These are phyloP conservation scores for Linum tenue DNA, from an alignment of 345 rosid species.

Conservation along the genomic window DNA sequence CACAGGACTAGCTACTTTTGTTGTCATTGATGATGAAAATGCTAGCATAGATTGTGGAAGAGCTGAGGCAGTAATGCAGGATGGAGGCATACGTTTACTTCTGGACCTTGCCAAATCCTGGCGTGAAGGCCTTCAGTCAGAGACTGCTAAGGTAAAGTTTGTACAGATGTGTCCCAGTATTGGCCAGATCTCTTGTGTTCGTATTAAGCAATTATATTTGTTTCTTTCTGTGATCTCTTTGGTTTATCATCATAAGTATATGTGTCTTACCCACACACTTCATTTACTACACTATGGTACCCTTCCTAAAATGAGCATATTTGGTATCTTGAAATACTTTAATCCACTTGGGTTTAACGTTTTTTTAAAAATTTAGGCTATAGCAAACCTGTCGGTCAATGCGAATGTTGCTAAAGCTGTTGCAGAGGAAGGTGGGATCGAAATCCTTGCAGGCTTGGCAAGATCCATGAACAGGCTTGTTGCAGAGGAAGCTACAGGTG, in stretches of 20 bases:
- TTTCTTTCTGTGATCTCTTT: too few species aligned
- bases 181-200: background rate
- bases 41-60: constrained; percentile 74
- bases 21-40: constrained; percentile 75
- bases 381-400: constrained; percentile 79
- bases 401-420: constrained; percentile 73
- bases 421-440: constrained; percentile 74
- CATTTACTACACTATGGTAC: too few species aligned
- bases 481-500: constrained; percentile 89
- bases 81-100: constrained; percentile 70
- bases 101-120: constrained; percentile 73
- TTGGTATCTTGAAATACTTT: too few species aligned
- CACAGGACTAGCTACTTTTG: constrained; percentile 84
- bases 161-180: background rate
- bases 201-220: too few species aligned
- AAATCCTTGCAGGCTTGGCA: constrained; percentile 55
- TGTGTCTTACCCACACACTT: too few species aligned
- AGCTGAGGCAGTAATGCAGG: constrained; percentile 77
- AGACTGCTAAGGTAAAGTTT: constrained; percentile 63
- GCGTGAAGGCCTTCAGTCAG: constrained; percentile 81
- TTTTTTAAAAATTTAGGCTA: constrained; percentile 34
- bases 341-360: background rate
- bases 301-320: too few species aligned
- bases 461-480: constrained; percentile 73
- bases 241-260: too few species aligned